These are phyloP conservation scores for Russula abietina DNA, from an alignment of 768 basidiomycete species.

Conservation along the genomic window DNA sequence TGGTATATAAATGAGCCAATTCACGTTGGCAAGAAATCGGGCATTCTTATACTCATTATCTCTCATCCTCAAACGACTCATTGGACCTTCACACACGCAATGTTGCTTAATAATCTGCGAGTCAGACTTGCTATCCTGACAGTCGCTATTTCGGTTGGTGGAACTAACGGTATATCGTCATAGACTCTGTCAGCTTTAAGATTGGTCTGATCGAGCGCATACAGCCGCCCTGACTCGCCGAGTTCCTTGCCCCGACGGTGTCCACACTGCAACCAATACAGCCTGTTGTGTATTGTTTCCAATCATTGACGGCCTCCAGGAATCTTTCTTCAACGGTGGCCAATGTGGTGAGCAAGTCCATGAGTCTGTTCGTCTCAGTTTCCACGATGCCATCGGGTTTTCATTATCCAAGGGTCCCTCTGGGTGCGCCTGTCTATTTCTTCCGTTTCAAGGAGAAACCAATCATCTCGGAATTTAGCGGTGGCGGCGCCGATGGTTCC, in stretches of 20 bases:
- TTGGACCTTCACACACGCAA: constrained; percentile 4
- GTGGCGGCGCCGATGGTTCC: constrained; percentile 42
- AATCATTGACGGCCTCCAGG: constrained; percentile 31
- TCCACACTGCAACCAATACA: constrained; percentile 28
- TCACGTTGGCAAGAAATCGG: background rate
- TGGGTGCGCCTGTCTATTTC: constrained; percentile 15
- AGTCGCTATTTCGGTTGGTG: constrained; percentile 15
- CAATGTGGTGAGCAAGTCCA: constrained; percentile 32
- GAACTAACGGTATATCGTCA: constrained; percentile 21
- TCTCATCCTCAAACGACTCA: background rate
- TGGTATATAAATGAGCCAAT: constrained; percentile 5
- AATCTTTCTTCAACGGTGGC: constrained; percentile 29
- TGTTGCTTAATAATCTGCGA: constrained; percentile 24
- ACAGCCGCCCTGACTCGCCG: constrained; percentile 26
- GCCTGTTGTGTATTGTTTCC: constrained; percentile 33
- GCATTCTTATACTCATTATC: too few relatives aligned
- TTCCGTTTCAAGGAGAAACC: background rate
- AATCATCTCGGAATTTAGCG: constrained; percentile 14
- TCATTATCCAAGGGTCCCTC: constrained; percentile 20
- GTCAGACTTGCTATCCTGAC: constrained; percentile 13
- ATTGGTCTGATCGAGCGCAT: background rate
- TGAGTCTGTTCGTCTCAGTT: constrained; percentile 29
- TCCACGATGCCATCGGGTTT: constrained; percentile 28
- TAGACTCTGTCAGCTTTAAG: background rate
- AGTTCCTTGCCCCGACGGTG: constrained; percentile 32